Evolutionary conservation across 352 stramenopile genomes (phyloP).

Genomic region (Thraustotheca clavata): DNA sequence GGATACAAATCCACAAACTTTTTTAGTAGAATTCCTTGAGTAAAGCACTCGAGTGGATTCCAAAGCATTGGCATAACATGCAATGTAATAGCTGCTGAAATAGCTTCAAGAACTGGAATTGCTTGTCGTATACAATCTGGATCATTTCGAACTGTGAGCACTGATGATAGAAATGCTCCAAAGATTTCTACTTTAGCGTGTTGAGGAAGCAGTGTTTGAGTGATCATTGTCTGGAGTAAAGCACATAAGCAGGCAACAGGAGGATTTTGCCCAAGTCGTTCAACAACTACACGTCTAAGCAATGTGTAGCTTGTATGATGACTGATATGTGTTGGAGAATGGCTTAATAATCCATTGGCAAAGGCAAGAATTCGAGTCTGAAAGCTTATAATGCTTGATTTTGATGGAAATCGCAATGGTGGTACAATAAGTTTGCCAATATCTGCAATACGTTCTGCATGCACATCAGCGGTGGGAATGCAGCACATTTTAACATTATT

Average conservation of each 20-base stretch:
- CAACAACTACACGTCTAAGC: background rate
- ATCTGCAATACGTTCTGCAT: background rate
- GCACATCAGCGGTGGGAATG: background rate
- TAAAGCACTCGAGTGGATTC: background rate
- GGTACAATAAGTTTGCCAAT: slow-evolving; percentile 14
- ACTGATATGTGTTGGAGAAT: background rate
- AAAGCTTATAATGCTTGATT: background rate
- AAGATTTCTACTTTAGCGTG: background rate
- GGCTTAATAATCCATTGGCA: background rate
- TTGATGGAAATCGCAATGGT: background rate
- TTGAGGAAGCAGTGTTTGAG: background rate
- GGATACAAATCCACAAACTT: background rate
- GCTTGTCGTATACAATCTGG: too few species aligned
- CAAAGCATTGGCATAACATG: background rate
- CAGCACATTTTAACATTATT: slow-evolving; percentile 26
- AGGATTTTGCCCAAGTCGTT: background rate
- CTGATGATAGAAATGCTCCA: background rate
- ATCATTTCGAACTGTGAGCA: background rate
- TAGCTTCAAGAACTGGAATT: background rate
- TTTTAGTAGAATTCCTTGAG: background rate
- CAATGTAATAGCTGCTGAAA: background rate
- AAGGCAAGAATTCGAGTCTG: background rate
- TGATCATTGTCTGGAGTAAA: background rate
- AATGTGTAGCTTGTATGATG: background rate
- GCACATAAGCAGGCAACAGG: background rate